Conservation (phyloP, 2,329 filamentous ascomycete genomes). For the Apiospora malaysiana region DNA sequence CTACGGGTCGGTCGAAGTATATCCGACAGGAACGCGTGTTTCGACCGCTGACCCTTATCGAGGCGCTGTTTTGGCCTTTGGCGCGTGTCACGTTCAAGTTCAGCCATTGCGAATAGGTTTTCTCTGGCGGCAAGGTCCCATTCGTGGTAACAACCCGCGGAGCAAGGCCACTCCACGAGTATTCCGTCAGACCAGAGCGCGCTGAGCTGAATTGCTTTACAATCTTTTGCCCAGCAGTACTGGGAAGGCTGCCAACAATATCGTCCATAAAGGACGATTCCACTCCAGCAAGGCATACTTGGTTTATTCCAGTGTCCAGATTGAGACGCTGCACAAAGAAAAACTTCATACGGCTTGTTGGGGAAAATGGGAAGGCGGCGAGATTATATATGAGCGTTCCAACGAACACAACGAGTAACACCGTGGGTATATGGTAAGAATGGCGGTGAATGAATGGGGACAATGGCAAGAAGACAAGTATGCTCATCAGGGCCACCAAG, state of each 20-base stretch:
- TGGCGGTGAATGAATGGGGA: conserved; percentile 88
- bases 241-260: conserved; percentile 20
- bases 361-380: conserved; percentile 85
- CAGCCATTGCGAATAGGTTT: conserved; percentile 18
- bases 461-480: conserved; percentile 76
- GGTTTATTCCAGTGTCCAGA: conserved; percentile 66
- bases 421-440: conserved; percentile 79
- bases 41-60: conserved; percentile 10
- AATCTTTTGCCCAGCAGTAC: background rate
- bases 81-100: conserved; percentile 5
- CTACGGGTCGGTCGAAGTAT: background rate
- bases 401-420: conserved; percentile 74
- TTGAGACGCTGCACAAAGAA: conserved; percentile 86
- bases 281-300: conserved; percentile 6
- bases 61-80: conserved; percentile 1
- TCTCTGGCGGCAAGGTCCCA: conserved; percentile 20
- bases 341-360: conserved; percentile 79
- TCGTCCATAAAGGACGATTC: conserved; percentile 19
- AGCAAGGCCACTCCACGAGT: conserved; percentile 11
- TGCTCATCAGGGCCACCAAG: conserved; percentile 68
- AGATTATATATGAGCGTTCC: conserved; percentile 87
- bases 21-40: conserved; percentile 20
- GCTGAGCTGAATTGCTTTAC: background rate
- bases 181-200: conserved; percentile 6
- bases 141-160: conserved; percentile 14